Evolutionary conservation across 73 alveolate species (phyloP).

Genomic region (Paramecium tetraurelia): DNA sequence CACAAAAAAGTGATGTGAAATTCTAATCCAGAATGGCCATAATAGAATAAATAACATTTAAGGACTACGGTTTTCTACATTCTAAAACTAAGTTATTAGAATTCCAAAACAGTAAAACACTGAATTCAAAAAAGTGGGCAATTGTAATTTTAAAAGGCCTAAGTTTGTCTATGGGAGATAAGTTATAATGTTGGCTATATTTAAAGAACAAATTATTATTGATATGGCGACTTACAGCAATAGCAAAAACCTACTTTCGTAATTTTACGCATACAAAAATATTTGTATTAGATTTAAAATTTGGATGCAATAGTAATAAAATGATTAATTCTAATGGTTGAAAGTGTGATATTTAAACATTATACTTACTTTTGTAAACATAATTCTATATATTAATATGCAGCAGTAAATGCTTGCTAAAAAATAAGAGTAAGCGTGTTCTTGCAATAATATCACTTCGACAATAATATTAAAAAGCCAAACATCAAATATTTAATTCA

Average conservation of each 20-base stretch:
- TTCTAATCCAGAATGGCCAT: background rate
- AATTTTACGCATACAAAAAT: background rate
- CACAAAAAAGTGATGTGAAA: background rate
- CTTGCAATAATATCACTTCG: background rate
- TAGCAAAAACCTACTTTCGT: background rate
- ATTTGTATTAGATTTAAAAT: background rate
- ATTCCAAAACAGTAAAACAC: background rate
- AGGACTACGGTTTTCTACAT: background rate
- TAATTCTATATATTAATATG: background rate
- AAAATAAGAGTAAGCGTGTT: background rate
- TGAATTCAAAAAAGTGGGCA: background rate
- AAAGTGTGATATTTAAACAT: background rate
- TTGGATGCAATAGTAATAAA: background rate
- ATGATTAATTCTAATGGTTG: background rate
- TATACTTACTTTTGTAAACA: background rate
- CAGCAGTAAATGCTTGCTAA: background rate
- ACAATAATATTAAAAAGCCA: background rate
- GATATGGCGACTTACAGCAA: background rate
- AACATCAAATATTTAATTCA: conserved; percentile 1
- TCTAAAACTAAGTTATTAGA: background rate
- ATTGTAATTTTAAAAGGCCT: background rate
- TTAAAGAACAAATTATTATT: background rate
- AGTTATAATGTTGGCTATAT: background rate
- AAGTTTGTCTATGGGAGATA: background rate
- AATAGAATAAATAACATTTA: background rate